These are phyloP conservation scores for Globisporangium nagaii DNA, from an alignment of 352 stramenopile genomes.

Conservation along the genomic window DNA sequence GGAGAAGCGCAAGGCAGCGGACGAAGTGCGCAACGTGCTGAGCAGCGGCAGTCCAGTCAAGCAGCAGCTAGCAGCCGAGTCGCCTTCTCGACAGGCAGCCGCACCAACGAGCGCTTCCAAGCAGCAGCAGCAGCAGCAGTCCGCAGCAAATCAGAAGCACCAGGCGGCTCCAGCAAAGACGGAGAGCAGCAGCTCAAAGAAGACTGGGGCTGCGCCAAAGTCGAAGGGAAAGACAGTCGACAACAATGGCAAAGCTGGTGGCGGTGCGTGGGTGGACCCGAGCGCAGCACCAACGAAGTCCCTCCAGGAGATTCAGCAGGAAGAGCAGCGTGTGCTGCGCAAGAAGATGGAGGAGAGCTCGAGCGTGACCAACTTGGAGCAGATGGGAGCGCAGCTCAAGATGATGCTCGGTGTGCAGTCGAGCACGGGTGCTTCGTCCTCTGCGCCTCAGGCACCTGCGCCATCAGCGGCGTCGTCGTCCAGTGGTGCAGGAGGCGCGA, in stretches of 20 bases:
- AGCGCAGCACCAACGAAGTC: slow-evolving; percentile 27
- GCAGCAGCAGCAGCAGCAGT: slow-evolving; percentile 11
- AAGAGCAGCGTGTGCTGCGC: slow-evolving; percentile 69
- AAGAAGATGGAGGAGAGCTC: slow-evolving; percentile 38
- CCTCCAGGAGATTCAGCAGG: slow-evolving; percentile 79
- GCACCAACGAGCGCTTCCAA: neutral
- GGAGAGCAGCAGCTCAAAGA: slow-evolving; percentile 23
- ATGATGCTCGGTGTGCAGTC: slow-evolving; percentile 85
- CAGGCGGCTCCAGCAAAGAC: neutral
- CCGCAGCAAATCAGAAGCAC: slow-evolving; percentile 5
- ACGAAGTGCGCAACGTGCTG: slow-evolving; percentile 9
- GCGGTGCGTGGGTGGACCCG: slow-evolving; percentile 35
- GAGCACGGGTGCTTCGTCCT: slow-evolving; percentile 8
- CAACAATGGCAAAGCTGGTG: slow-evolving; percentile 13
- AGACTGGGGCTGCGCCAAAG: slow-evolving; percentile 18
- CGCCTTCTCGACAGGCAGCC: slow-evolving; percentile 4
- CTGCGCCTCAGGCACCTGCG: slow-evolving; percentile 6
- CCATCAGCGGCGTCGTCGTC: neutral
- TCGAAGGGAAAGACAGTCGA: slow-evolving; percentile 17
- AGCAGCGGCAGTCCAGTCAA: neutral
- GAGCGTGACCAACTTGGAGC: slow-evolving; percentile 39
- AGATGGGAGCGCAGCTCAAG: slow-evolving; percentile 84
- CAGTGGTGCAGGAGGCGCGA: slow-evolving; percentile 3
- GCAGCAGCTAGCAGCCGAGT: neutral
- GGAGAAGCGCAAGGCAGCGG: slow-evolving; percentile 29